Evolutionary conservation across 1,139 yeast species (phyloP), one percentile per base, ranked within the genome.

Genomic region (Kazachstania sp.): DNA sequence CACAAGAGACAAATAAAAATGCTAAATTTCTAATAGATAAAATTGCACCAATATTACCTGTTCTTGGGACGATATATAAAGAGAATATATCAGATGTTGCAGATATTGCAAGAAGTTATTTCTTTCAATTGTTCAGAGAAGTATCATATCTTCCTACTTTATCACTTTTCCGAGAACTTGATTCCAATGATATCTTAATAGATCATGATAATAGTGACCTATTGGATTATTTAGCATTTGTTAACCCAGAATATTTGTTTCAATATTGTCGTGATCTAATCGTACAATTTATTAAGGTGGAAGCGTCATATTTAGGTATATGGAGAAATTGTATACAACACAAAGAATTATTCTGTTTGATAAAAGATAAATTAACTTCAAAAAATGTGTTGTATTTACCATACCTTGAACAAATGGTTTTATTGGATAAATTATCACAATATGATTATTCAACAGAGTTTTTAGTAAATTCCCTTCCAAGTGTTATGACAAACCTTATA

Each of bases 381-480:
- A 51, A 51, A 5, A 41, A 52, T 1, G 51, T 68, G 4, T 35
- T 61, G 13, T 41, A 45, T 3, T 51, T 68, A 50, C 69, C 71
- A 9, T 68, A 67, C 45, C 45, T 63, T 40, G 70, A 68, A 43
- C 61, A 67, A 40, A 61, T 69, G 61, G 65, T 61, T 1, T 43
- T 69, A 3, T 46, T 66, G 1, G 54, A 59, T 23, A 54, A 53
- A n/a, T 30, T 69, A 20, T 49, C 69, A 0, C 54, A 54, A 30
- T 59, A 49, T 45, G 39, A 51, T 0, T 55, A 67, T 49, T 52
- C 64, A 3, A 50, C 58, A 0, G 39, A 40, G 0, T 66, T 54
- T 45, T 48, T 69, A 12, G 43, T 66, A 1, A 44, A 51, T 8
- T 49, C 52, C 1, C 42, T 64, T 19, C 70, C 71, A 3, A 60